Evolutionary conservation across 768 basidiomycete genomes (phyloP).

Genomic region (Imleria badia): DNA sequence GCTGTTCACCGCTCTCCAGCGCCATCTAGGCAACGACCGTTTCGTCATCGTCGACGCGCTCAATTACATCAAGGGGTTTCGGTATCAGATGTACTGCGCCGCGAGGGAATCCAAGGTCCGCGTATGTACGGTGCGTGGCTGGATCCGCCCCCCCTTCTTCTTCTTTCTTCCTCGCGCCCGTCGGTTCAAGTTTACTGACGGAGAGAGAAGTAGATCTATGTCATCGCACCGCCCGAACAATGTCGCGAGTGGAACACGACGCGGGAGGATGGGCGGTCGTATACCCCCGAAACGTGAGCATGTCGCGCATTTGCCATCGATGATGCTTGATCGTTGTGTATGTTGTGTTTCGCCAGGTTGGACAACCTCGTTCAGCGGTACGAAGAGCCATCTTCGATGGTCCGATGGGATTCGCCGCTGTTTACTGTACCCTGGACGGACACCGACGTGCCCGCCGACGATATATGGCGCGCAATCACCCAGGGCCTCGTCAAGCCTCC

Average conservation of each 20-base stretch:
- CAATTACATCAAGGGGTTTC: constrained; percentile 98
- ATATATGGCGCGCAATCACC: constrained; percentile 81
- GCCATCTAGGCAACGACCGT: constrained; percentile 67
- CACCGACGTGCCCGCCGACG: constrained; percentile 56
- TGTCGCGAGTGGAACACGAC: constrained; percentile 75
- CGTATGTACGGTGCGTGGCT: constrained; percentile 74
- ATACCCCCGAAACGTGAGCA: constrained; percentile 68
- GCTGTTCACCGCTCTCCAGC: constrained; percentile 79
- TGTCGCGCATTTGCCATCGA: not conserved
- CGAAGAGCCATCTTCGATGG: constrained; percentile 97
- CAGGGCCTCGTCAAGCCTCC: constrained; percentile 83
- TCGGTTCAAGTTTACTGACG: not conserved
- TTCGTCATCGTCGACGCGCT: constrained; percentile 88
- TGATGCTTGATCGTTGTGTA: not conserved
- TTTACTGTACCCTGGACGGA: constrained; percentile 83
- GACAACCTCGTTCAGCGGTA: constrained; percentile 69
- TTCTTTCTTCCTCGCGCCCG: not conserved
- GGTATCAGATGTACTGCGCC: constrained; percentile 97
- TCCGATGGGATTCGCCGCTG: constrained; percentile 97
- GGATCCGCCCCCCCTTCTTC: no score
- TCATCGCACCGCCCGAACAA: constrained; percentile 70
- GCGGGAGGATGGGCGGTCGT: constrained; percentile 49
- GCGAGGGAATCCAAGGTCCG: constrained; percentile 85
- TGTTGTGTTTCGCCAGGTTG: not conserved
- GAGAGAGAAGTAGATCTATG: constrained; percentile 56